Percentiles rank a stretch among this genome's conserved stretches.
phyloP scores from a whole-genome alignment of 23 red algal genomes.

The Pyropia yezoensis region DNA sequence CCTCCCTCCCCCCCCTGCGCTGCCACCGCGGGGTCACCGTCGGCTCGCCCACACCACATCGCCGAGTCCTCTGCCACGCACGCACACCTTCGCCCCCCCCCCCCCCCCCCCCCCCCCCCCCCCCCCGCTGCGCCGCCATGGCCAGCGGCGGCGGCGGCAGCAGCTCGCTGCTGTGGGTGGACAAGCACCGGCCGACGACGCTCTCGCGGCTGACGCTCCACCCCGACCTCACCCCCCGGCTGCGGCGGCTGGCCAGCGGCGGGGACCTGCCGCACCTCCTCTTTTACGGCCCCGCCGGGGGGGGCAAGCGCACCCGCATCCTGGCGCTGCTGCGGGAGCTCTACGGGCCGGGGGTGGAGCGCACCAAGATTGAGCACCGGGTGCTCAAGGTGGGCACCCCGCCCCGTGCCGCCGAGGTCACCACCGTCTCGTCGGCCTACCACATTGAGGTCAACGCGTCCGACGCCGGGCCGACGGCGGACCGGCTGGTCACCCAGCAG shows the following conservation, averaged over 20 bases:
- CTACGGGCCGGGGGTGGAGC: constrained; percentile 65
- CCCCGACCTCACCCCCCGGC: constrained; percentile 42
- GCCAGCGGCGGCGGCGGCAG: too few relatives aligned
- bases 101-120: too few relatives aligned
- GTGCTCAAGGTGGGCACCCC: constrained; percentile 72
- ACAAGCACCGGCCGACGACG: constrained; percentile 72
- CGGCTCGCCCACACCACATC: too few relatives aligned
- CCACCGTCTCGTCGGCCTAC: constrained; percentile 66
- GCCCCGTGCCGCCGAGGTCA: constrained; percentile 67
- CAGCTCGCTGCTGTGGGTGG: constrained; percentile 76
- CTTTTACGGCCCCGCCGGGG: constrained; percentile 95
- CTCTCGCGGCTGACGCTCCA: constrained; percentile 47
- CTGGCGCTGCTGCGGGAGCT: constrained; percentile 46
- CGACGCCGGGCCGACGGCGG: constrained; percentile 65
- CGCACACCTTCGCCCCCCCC: too few relatives aligned
- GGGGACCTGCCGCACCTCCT: constrained; percentile 85
- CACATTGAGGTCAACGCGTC: constrained; percentile 98
- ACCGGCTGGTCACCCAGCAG: constrained; percentile 85
- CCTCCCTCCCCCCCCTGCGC: too few relatives aligned
- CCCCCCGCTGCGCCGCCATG: too few relatives aligned
- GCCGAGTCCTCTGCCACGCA: too few relatives aligned
- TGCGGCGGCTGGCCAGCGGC: constrained; percentile 26
- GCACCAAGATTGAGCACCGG: constrained; percentile 75
- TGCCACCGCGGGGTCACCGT: too few relatives aligned
- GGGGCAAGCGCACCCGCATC: constrained; percentile 83